Conservation (phyloP, 345 rosid genomes). For the Corymbia maculata region DNA sequence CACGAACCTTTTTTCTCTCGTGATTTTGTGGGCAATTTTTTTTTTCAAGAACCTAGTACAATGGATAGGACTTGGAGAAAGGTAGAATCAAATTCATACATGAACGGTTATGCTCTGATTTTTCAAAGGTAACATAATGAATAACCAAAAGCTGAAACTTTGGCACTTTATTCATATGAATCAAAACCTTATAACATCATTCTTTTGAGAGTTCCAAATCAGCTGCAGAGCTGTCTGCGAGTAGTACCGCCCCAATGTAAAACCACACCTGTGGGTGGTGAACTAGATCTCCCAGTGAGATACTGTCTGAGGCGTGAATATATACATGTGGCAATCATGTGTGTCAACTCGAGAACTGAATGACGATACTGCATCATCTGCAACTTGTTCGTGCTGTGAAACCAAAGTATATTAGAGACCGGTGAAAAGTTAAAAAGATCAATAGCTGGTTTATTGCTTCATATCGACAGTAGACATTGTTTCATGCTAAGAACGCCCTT, state of each 20-base stretch:
- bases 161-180: background rate
- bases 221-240: background rate
- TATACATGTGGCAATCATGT: slow-evolving; percentile 63
- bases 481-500: background rate
- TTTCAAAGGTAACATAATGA: background rate
- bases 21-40: background rate
- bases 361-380: slow-evolving; percentile 37
- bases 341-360: slow-evolving; percentile 51
- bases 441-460: background rate
- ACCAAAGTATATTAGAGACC: background rate
- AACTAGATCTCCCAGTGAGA: slow-evolving; percentile 10
- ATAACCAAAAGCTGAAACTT: background rate
- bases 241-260: slow-evolving; percentile 2
- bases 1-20: background rate
- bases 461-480: background rate
- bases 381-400: slow-evolving; percentile 47
- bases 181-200: background rate
- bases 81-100: background rate
- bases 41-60: background rate
- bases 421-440: background rate
- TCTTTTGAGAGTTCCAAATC: background rate
- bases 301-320: slow-evolving; percentile 42
- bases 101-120: background rate
- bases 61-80: background rate
- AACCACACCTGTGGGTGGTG: background rate